Percentiles rank a stretch among this genome's conserved stretches.
Evolutionary conservation across 345 rosid species (phyloP).

Genomic region (Eutrema japonicum): DNA sequence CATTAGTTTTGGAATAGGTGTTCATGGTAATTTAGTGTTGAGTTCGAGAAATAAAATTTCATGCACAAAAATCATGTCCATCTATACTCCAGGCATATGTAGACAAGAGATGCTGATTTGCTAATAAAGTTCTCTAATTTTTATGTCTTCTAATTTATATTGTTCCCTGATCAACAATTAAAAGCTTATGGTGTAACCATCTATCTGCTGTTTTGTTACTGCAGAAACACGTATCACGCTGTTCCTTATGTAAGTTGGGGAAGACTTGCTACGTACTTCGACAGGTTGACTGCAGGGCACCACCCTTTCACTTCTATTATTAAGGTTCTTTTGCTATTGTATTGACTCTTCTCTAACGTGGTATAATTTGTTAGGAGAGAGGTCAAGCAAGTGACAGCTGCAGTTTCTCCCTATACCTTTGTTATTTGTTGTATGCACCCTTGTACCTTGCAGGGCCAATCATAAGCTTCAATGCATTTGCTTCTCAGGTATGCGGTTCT

Average conservation of each 20-base stretch:
- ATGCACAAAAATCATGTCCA: not conserved
- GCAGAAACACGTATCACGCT: constrained; percentile 42
- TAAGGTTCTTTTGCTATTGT: constrained; percentile 1
- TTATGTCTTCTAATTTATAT: not conserved
- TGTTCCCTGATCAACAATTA: not conserved
- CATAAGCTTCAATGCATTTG: constrained; percentile 88
- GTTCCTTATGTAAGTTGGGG: constrained; percentile 43
- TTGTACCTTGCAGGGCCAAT: constrained; percentile 93
- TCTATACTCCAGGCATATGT: not conserved
- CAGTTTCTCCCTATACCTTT: constrained; percentile 63
- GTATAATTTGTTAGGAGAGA: constrained; percentile 59
- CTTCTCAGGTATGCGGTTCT: constrained; percentile 71
- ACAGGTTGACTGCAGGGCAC: constrained; percentile 32
- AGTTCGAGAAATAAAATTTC: not conserved
- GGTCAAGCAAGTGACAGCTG: constrained; percentile 49
- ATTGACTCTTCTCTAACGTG: constrained; percentile 26
- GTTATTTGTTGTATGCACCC: constrained; percentile 89
- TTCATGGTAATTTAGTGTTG: not conserved
- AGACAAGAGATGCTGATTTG: not conserved
- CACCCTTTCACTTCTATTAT: constrained; percentile 7
- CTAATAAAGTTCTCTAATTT: constrained; percentile 3
- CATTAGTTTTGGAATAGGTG: constrained; percentile 5
- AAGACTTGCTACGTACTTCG: constrained; percentile 43
- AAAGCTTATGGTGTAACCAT: constrained; percentile 9
- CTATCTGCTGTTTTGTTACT: constrained; percentile 1